Base-by-base conservation (phyloP, 106 monocot species). In the Amphibolis antarctica region DNA sequence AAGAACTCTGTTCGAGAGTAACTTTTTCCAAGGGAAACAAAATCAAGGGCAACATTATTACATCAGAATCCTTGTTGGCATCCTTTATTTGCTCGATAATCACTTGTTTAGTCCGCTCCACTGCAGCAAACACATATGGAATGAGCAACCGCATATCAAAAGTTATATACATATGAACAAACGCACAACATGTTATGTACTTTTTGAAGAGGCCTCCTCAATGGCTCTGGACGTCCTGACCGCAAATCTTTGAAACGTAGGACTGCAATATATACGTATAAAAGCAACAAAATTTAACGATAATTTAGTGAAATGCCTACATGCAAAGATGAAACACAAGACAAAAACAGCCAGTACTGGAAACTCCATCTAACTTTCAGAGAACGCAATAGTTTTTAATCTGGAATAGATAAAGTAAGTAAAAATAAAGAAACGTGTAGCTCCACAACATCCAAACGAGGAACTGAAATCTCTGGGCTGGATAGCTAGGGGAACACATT, bases 401-500 rank as follows among this genome's bases (percentile, higher is more conserved):
- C 7, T 36, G 36, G 4, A 36, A 2, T 36, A 36, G 7, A 2
- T 36, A 36, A 4, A 7, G 36, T 14, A 23, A 0, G 4, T 11
- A 17, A 1, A 1, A 24, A 43, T 21, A 17, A 0, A 65, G 14
- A 29, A 20, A 19, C 19, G 59, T 81, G 74, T 82, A 63, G 46
- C 52, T 69, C 57, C 82, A 68, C 82, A 72, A 83, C 78, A 75
- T 83, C 78, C 82, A 64, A 61, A 72, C 15, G 50, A 63, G 71
- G 56, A 56, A 78, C n/a, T 2, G 12, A 45, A 50, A 31, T 11
- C 10, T 75, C 55, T 66, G 55, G 67, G 66, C 14, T 65, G 82
- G 82, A 83, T 83, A 78, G 78, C 82, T 75, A 83, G 78, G 69
- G 82, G 46, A 78, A 23, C 69, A 31, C 9, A n/a, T 71, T 20